These are phyloP conservation scores for Capsicum chinense DNA, from an alignment of 257 asterid species.

Conservation along the genomic window DNA sequence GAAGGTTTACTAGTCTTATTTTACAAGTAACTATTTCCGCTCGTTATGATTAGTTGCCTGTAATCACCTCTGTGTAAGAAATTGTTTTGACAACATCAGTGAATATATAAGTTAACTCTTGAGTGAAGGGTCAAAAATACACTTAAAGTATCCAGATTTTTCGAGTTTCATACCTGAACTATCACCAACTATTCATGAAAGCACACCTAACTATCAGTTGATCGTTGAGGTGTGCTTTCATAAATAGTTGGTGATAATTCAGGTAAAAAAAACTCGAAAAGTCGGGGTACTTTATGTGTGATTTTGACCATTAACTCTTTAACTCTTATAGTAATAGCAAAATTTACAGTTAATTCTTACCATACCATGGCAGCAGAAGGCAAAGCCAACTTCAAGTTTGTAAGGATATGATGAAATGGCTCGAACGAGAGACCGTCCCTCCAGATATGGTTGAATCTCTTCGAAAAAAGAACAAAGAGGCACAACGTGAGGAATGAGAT, in stretches of 20 bases:
- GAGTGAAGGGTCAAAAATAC: too few relatives aligned
- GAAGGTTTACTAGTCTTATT: neutral
- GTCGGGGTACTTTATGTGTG: too few relatives aligned
- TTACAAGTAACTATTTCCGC: neutral
- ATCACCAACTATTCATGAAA: too few relatives aligned
- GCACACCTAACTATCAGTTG: too few relatives aligned
- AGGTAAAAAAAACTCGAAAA: too few relatives aligned
- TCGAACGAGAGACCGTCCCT: slow-evolving; percentile 36
- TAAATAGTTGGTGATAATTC: too few relatives aligned
- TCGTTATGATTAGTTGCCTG: neutral
- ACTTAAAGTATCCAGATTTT: too few relatives aligned
- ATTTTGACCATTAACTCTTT: too few relatives aligned
- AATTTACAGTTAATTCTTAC: slow-evolving; percentile 43
- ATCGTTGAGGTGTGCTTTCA: too few relatives aligned
- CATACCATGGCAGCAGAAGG: slow-evolving; percentile 83
- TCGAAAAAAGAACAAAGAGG: slow-evolving; percentile 44
- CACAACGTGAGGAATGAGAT: slow-evolving; percentile 53
- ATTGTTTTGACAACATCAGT: neutral
- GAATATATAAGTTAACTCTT: neutral
- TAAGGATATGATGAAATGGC: slow-evolving; percentile 30
- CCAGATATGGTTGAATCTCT: slow-evolving; percentile 56
- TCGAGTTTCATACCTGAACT: too few relatives aligned
- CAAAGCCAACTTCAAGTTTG: slow-evolving; percentile 55
- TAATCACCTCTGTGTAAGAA: neutral
- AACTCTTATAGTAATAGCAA: neutral